Evolutionary conservation across 2,329 filamentous ascomycete genomes (phyloP), one percentile per base, ranked within the genome.

Genomic region (Dothidotthia symphoricarpi): DNA sequence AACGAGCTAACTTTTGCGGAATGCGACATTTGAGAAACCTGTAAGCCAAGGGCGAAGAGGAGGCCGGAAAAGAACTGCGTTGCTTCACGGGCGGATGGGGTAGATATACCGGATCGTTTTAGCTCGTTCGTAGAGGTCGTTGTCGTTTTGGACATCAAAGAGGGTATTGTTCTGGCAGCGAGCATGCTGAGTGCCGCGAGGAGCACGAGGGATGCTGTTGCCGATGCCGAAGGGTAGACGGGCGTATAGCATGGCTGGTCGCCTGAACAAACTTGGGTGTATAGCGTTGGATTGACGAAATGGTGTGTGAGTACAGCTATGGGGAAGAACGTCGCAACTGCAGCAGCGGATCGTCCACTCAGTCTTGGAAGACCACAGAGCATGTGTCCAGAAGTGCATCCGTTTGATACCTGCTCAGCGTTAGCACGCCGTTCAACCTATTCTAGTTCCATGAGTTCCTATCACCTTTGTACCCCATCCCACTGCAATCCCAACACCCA

Each of bases 361-460:
- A 75, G 62, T 27, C 74, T 68, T 4, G 73, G 68, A 4, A 78
- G 51, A 2, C 75, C 75, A 43, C 75, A 77, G 22, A 78, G 70
- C 71, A 78, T 76, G 49, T 78, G 75, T 34, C 75, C 75, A 2
- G 75, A 77, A 8, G 75, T 77, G 49, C 75, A 78, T 13, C 75
- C 75, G 36, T 69, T 67, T 5, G 58, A 53, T 28, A 41, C 37
- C 61, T 64, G 7, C 12, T 16, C 9, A 9, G 5, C 2, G 7
- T 8, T 10, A 27, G 30, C 61, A 28, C 59, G 43, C 24, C 6
- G 24, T 34, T 12, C 25, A 3, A 13, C 6, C 8, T 17, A 2
- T 16, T 14, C 11, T 9, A 3, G 24, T 29, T 16, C 5, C 24
- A 7, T 13, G 3, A 2, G 9, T 10, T 5, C 12, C 22, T 30